Evolutionary conservation across 345 rosid genomes (phyloP).

Genomic region (Citrus unshiu): DNA sequence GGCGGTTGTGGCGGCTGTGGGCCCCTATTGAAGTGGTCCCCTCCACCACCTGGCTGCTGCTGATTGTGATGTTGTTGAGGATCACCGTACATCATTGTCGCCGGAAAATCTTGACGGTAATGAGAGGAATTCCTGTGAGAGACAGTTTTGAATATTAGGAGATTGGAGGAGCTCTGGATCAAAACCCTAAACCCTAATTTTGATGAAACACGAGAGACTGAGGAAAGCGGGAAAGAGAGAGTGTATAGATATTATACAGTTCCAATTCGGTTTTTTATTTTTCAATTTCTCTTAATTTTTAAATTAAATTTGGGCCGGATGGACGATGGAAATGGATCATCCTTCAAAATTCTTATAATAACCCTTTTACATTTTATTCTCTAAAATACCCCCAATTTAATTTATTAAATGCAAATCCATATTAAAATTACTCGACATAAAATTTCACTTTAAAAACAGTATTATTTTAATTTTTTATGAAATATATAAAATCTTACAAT

Average conservation of each 20-base stretch:
- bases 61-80: constrained; percentile 50
- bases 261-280: too few species aligned
- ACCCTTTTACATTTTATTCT: too few species aligned
- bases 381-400: too few species aligned
- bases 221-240: constrained; percentile 22
- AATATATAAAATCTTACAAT: too few species aligned
- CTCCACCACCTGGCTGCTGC: constrained; percentile 27
- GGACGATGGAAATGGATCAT: too few species aligned
- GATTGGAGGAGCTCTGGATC: not conserved
- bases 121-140: not conserved
- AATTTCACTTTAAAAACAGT: too few species aligned
- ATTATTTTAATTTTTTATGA: too few species aligned
- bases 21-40: constrained; percentile 47
- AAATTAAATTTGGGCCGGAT: too few species aligned
- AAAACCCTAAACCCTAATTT: constrained; percentile 24
- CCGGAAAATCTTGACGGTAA: not conserved
- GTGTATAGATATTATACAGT: not conserved
- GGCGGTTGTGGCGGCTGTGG: constrained; percentile 44
- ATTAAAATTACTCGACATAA: too few species aligned
- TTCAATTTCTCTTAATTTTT: too few species aligned
- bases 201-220: not conserved
- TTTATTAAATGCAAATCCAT: too few species aligned
- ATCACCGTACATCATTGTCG: constrained; percentile 63
- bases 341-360: too few species aligned
- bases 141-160: not conserved